Evolutionary conservation across 2,329 filamentous ascomycete species (phyloP), one percentile per base, ranked within the genome.

Genomic region (Aureobasidium subglaciale): DNA sequence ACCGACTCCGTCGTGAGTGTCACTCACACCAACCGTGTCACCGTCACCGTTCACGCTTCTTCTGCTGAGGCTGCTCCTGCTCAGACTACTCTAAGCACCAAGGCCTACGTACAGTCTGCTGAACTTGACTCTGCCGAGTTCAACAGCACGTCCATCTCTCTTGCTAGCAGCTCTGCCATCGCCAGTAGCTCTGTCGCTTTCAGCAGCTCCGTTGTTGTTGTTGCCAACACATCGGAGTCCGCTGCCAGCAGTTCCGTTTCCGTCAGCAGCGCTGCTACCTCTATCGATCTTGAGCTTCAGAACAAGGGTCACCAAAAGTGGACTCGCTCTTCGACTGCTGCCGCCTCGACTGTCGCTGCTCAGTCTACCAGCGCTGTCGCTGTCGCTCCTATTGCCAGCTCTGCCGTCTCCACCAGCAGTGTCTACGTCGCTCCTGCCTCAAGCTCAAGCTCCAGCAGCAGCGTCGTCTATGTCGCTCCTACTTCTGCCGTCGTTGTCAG

Each of bases 11-110:
- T 67, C 54, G 64, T 69, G 54, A 67, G 66, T 55, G 67, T 73
- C 40, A 74, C 72, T 48, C 68, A 69, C 30, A 71, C 69, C 41
- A 67, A 70, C 59, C 68, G 69, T 57, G 68, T 73, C 48, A 71
- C 72, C 29, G 65, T 73, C 53, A 74, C 72, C 29, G 68, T 73
- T 45, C 68, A 68, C 30, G 64, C 65, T 27, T 53, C 58, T 7
- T 53, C 58, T 22, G 43, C 55, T 13, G 46, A 46, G 35, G 45
- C 50, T 29, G 56, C 56, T 22, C 32, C 42, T 24, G 55, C 27
- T 24, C 25, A 34, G 22, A 54, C 48, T 41, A 55, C 45, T 29
- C 29, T 32, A 8, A 50, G 54, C 38, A 46, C 35, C 35, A 15
- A 37, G 22, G 24, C 43, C 18, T 30, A 45, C 41, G 29, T n/a